These are phyloP conservation scores for Coniferiporia weirii DNA, from an alignment of 1,284 basidiomycete species.

Conservation along the genomic window DNA sequence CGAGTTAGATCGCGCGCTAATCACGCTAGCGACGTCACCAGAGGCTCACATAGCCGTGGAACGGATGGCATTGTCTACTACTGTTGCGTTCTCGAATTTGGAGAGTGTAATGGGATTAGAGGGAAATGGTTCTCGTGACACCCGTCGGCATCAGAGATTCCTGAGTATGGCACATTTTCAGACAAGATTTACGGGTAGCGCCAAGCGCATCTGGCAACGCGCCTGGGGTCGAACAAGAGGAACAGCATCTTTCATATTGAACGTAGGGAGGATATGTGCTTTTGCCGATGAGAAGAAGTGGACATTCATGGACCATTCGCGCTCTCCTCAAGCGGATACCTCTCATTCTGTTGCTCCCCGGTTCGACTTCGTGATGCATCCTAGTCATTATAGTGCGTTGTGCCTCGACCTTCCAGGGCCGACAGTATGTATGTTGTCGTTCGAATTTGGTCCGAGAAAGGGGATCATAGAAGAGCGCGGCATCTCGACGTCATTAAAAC, in stretches of 20 bases:
- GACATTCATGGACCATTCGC: not conserved
- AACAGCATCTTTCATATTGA: constrained; percentile 45
- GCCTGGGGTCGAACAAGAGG: constrained; percentile 62
- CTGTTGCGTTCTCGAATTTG: constrained; percentile 49
- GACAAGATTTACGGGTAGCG: constrained; percentile 50
- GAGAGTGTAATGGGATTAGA: constrained; percentile 31
- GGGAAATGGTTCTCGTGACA: constrained; percentile 18
- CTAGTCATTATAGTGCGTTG: not conserved
- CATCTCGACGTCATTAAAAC: constrained; percentile 9
- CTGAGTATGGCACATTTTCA: constrained; percentile 56
- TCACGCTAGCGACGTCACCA: constrained; percentile 46
- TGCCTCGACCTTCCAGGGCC: constrained; percentile 11
- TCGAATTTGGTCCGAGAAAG: constrained; percentile 12
- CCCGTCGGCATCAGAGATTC: constrained; percentile 26
- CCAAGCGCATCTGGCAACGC: constrained; percentile 58
- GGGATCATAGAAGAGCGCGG: constrained; percentile 13
- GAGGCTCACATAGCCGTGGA: constrained; percentile 46
- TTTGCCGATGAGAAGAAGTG: constrained; percentile 3
- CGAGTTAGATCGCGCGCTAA: constrained; percentile 49
- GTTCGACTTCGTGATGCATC: constrained; percentile 11
- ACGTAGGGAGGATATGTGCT: constrained; percentile 33
- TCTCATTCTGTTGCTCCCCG: constrained; percentile 4
- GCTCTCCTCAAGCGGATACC: not conserved
- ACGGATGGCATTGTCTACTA: constrained; percentile 47
- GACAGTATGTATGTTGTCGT: constrained; percentile 2